Percentiles rank a stretch among this genome's conserved stretches.
Conservation (phyloP, 2,329 filamentous ascomycete genomes). For the Aspergillus ustus region DNA sequence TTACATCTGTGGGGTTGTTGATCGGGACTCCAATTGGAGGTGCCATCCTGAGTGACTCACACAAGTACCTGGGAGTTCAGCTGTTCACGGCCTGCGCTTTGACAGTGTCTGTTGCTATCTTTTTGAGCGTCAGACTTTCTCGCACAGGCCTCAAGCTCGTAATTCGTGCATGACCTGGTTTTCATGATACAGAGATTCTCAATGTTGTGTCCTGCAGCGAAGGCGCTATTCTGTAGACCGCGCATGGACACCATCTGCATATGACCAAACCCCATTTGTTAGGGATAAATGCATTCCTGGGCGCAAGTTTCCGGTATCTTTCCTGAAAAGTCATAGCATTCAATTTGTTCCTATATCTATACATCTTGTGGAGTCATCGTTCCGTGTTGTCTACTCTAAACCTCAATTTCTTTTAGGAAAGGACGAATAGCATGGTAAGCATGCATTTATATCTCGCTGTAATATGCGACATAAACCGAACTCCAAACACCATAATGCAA, state of each 20-base stretch:
- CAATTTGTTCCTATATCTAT: not conserved
- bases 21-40: slow-evolving; percentile 63
- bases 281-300: slow-evolving; percentile 8
- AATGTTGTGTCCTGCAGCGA: not conserved
- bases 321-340: not conserved
- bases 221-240: not conserved
- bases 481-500: slow-evolving; percentile 24
- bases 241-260: too few species aligned
- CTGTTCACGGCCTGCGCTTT: slow-evolving; percentile 46
- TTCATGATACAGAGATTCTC: not conserved
- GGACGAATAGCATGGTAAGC: not conserved
- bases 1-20: slow-evolving; percentile 56
- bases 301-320: not conserved
- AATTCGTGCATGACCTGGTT: slow-evolving; percentile 31
- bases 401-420: not conserved
- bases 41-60: slow-evolving; percentile 53
- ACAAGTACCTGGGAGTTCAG: slow-evolving; percentile 49
- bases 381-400: too few species aligned
- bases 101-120: slow-evolving; percentile 31
- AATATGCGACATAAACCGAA: not conserved
- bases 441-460: not conserved
- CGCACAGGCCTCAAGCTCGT: slow-evolving; percentile 38
- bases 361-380: not conserved
- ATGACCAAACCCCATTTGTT: not conserved
- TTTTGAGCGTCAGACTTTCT: slow-evolving; percentile 36